These are phyloP conservation scores for Botryobasidium botryosum DNA, from an alignment of 768 basidiomycete species.

Conservation along the genomic window DNA sequence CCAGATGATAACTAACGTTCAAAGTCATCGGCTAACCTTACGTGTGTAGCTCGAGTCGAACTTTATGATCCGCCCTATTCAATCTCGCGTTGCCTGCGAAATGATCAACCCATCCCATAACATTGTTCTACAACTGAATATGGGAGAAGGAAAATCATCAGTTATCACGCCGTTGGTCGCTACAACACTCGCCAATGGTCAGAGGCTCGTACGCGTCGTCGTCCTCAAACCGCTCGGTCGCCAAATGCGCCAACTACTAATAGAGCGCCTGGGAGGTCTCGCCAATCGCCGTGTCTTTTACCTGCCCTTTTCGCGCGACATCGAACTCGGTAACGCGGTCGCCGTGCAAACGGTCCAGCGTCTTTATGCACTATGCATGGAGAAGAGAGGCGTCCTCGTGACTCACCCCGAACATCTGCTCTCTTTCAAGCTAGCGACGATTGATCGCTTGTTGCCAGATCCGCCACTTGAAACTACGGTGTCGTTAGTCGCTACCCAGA, in stretches of 20 bases:
- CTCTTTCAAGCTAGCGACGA: conserved; percentile 31
- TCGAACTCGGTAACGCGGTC: neutral
- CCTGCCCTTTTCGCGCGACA: conserved; percentile 32
- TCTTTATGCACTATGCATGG: neutral
- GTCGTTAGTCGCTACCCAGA: conserved; percentile 4
- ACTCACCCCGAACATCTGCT: conserved; percentile 38
- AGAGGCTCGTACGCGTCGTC: conserved; percentile 30
- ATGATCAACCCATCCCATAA: conserved; percentile 31
- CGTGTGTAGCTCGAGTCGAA: conserved; percentile 29
- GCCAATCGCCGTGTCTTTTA: conserved; percentile 31
- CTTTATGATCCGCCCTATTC: conserved; percentile 28
- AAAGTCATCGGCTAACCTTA: conserved; percentile 1
- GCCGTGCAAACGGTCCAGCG: neutral
- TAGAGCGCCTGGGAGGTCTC: conserved; percentile 28
- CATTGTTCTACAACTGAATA: conserved; percentile 33
- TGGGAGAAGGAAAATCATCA: conserved; percentile 41
- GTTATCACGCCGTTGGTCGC: conserved; percentile 34
- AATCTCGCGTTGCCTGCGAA: conserved; percentile 26
- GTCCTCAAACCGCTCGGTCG: conserved; percentile 30
- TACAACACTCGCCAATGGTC: conserved; percentile 26
- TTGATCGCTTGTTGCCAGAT: conserved; percentile 22
- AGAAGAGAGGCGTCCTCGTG: conserved; percentile 22
- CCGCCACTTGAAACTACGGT: neutral
- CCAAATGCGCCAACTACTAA: conserved; percentile 35
- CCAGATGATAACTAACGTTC: neutral